phyloP scores from a whole-genome alignment of 1,284 basidiomycete species.

The Boletus nobilissimus region DNA sequence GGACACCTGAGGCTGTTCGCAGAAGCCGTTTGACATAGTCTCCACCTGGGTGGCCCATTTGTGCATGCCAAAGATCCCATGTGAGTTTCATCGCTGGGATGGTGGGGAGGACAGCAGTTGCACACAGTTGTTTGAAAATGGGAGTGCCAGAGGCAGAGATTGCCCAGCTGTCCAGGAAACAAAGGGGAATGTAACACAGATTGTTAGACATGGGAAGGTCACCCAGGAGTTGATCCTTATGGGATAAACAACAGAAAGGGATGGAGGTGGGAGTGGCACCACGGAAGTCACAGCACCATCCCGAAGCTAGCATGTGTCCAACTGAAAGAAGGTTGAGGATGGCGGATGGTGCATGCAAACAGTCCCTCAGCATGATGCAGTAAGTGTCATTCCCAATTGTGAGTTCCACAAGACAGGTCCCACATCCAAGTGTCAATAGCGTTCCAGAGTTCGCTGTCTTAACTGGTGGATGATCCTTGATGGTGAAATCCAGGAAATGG shows the following conservation, averaged over 20 bases:
- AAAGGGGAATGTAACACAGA: no score
- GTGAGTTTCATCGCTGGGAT: neutral
- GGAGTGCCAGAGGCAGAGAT: no score
- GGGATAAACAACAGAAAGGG: neutral
- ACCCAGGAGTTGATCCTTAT: neutral
- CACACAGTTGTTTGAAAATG: no score
- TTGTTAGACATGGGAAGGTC: no score
- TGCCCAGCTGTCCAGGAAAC: no score
- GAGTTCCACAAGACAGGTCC: neutral
- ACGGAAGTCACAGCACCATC: neutral
- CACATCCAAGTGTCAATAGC: neutral
- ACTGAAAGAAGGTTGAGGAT: no score
- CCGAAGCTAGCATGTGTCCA: neutral
- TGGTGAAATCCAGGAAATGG: neutral
- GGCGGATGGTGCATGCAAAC: neutral
- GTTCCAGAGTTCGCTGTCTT: neutral
- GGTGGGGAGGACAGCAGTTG: no score
- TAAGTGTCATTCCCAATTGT: neutral
- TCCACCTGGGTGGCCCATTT: neutral
- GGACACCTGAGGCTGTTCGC: no score
- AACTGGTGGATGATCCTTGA: rapidly evolving
- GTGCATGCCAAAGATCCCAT: neutral
- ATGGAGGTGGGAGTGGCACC: neutral
- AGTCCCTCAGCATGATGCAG: neutral
- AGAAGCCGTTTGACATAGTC: neutral